A percentile compares a stretch with the other conserved stretches of the same genome.
phyloP scores from a whole-genome alignment of 1,284 basidiomycete genomes.

The Peniophora sp. region DNA sequence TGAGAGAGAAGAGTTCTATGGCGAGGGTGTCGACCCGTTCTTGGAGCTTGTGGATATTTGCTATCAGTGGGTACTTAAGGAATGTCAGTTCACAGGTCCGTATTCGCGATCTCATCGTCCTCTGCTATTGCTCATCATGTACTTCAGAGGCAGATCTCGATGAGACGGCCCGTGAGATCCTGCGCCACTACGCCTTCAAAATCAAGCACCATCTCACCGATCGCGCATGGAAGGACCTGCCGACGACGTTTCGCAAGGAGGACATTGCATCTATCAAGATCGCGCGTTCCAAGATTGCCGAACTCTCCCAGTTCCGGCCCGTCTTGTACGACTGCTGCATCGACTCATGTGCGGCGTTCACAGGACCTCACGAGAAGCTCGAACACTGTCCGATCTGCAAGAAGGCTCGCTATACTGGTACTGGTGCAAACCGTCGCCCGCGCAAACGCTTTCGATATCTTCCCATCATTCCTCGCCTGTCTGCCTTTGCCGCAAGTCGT shows the following conservation, averaged over 20 bases:
- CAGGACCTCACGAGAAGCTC: neutral
- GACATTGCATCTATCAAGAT: neutral
- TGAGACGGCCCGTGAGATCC: neutral
- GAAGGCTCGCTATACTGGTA: neutral
- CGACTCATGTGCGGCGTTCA: neutral
- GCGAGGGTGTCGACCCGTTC: no score
- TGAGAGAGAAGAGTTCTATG: no score
- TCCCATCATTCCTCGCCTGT: slow-evolving; percentile 12
- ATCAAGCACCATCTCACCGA: slow-evolving; percentile 1
- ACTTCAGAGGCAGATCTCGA: neutral
- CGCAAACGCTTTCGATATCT: slow-evolving; percentile 12
- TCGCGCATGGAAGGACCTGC: neutral
- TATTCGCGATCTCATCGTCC: no score
- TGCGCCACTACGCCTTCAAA: slow-evolving; percentile 1
- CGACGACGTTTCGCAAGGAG: neutral
- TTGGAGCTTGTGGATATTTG: no score
- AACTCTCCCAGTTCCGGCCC: neutral
- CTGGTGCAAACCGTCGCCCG: neutral
- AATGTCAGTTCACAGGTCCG: no score
- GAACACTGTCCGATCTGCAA: neutral
- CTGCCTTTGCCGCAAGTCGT: slow-evolving; percentile 6
- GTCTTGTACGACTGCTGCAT: slow-evolving; percentile 1
- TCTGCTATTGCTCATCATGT: no score
- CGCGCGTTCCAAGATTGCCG: neutral
- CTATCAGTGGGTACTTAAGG: no score